phyloP scores from a whole-genome alignment of 768 basidiomycete species.

The Termitomyces sp. region DNA sequence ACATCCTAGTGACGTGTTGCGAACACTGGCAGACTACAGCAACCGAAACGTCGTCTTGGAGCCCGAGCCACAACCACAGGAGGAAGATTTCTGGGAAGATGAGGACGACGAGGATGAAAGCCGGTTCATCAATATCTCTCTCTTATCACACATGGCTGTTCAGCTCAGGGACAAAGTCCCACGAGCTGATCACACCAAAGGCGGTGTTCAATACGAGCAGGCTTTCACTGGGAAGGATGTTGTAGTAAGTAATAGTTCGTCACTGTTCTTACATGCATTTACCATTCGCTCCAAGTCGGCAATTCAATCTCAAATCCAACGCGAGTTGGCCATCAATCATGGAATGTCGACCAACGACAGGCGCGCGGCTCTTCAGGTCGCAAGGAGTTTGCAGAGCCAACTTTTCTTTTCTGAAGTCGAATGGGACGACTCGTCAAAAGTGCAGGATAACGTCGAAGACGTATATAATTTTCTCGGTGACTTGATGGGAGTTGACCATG shows the following conservation, averaged over 20 bases:
- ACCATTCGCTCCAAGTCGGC: conserved; percentile 51
- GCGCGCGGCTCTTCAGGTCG: conserved; percentile 80
- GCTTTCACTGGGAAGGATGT: conserved; percentile 95
- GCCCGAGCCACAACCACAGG: conserved; percentile 19
- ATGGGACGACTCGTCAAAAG: conserved; percentile 68
- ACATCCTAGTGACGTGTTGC: conserved; percentile 32
- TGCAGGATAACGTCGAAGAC: conserved; percentile 87
- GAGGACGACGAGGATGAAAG: conserved; percentile 62
- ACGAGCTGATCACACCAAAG: conserved; percentile 83
- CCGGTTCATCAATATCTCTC: conserved; percentile 82
- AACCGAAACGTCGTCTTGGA: conserved; percentile 1
- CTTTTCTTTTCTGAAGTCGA: conserved; percentile 97
- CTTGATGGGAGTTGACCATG: conserved; percentile 57
- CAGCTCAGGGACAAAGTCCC: conserved; percentile 88
- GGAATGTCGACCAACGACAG: conserved; percentile 73
- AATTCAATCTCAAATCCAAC: conserved; percentile 82
- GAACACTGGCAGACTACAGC: conserved; percentile 28
- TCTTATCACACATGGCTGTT: conserved; percentile 86
- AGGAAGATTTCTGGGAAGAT: conserved; percentile 52
- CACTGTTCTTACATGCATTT: neutral
- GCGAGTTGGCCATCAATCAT: conserved; percentile 74
- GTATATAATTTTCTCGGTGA: conserved; percentile 94
- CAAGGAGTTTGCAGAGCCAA: conserved; percentile 85
- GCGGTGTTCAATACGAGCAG: conserved; percentile 83
- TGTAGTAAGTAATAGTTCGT: conserved; percentile 55